Base-by-base conservation (phyloP, 305 asterid genomes). In the Petunia hybrid region DNA sequence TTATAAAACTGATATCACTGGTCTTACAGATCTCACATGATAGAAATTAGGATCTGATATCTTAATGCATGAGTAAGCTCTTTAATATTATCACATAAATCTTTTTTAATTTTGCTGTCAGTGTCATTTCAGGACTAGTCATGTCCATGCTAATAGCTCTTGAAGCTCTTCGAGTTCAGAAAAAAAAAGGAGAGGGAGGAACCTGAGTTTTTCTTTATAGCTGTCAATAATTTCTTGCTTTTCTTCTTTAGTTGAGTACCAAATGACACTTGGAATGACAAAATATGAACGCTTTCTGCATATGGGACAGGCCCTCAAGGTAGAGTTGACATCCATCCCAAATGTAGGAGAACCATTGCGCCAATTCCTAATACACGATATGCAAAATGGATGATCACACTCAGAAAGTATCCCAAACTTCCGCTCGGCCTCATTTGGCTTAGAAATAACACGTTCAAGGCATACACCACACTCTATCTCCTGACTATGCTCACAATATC, bases 381-480 rank as follows among this genome's bases (percentile, higher is more conserved):
- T 71, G 77, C 99, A 95, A 85, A 95, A 95, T 42, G 98, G 97
- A 84, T 95, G 99, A 88, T 91, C 91, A 60, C 98, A 22, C 31
- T 22, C 31, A 22, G 31, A 22, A 22, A 95, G 81, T 92, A 95
- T 91, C 57, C 99, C 98, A 81, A 95, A 95, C 82, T 93, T 95
- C 64, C 97, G 86, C 83, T 95, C 99, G 67, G 94, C 89, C 60
- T 85, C 84, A 7, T 88, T 81, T 77, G 97, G 86, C 86, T 95
- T 95, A 9, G 94, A 86, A 43, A 95, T 91, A 81, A 95, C 90
- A 75, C 90, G 89, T 80, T 95, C 99, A 65, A 93, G 95, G 86
- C 99, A 95, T 71, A 95, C 99, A 79, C 94, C 89, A 88, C 99
- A 95, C 87, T 95, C 98, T 86, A 95, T 90, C 80, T 92, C 97